Conservation (phyloP, 257 asterid genomes). For the Euphrasia confusa region DNA sequence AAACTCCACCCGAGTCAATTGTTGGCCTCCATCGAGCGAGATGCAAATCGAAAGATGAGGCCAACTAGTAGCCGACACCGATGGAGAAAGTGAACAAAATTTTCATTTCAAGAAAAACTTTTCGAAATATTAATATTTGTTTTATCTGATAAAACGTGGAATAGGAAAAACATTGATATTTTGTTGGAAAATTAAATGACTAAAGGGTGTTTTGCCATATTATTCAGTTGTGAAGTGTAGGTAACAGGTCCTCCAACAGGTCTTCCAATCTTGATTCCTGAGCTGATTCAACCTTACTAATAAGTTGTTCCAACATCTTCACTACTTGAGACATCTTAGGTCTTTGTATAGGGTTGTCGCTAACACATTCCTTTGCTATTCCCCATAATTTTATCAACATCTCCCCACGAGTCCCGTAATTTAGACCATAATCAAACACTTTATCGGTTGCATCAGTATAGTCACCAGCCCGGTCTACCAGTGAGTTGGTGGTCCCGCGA, state of each 20-base stretch:
- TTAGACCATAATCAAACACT: conserved; percentile 1
- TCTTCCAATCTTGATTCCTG: not conserved
- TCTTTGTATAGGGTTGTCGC: not conserved
- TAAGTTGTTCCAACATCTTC: conserved; percentile 25
- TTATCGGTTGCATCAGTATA: not conserved
- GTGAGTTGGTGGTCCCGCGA: not conserved
- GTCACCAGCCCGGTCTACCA: not conserved
- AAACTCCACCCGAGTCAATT: too few species aligned
- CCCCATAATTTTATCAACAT: conserved; percentile 2
- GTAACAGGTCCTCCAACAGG: not conserved
- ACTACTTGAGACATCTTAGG: conserved; percentile 24
- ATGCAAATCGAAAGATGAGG: too few species aligned
- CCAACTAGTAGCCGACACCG: too few species aligned
- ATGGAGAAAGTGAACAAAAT: too few species aligned
- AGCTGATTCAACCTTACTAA: not conserved
- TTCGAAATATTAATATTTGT: too few species aligned
- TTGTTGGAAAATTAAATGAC: too few species aligned
- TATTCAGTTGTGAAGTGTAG: too few species aligned
- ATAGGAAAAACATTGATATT: too few species aligned
- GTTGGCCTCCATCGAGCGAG: too few species aligned
- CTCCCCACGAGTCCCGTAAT: not conserved
- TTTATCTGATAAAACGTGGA: too few species aligned
- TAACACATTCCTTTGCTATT: conserved; percentile 22
- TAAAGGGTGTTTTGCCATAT: too few species aligned
- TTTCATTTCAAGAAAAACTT: too few species aligned